Evolutionary conservation across 2,329 filamentous ascomycete genomes (phyloP), one percentile per base, ranked within the genome.

Genomic region (Stagonosporopsis cucurbitacearum): DNA sequence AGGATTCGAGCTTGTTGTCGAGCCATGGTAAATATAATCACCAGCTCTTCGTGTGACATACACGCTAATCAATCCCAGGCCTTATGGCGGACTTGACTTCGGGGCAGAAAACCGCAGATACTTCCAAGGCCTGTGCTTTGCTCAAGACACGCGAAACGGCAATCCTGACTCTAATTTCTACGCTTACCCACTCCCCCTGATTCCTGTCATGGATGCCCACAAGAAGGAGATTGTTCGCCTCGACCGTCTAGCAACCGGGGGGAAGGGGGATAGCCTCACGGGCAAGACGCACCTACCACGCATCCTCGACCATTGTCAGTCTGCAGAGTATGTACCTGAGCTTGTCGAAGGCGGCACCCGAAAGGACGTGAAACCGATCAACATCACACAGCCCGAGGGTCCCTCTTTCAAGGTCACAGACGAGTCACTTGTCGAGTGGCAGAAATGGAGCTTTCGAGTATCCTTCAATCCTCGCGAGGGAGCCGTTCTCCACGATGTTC

Each of bases 381-480:
- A 91, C 63, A 86, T 94, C 41, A 81, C 85, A 1, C 90, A 94
- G 60, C 86, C 86, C 0, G 84, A 90, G 26, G 88, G 88, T 0
- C 82, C 88, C 0, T 88, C 85, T 1, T 91, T 92, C 73, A 78
- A 75, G 0, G 79, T 89, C 9, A 77, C 70, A 2, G 72, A 79
- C 23, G 74, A 79, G 25, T 75, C 73, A 15, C 62, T 78, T 4
- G 72, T 81, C 11, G 74, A 79, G 37, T 80, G 79, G 79, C 77
- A 81, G 64, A 80, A 79, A 62, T 81, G 79, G 78, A 53, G 72
- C 20, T 75, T 77, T 61, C 66, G 75, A 22, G 71, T 76, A 3
- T 74, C 72, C 0, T 77, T 76, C 64, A 77, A 75, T 41, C 68
- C 71, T 11, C 69, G 75, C 12, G 75, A 92, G 71, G 88, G 89